These are phyloP conservation scores for Rhizodiscina lignyota DNA, from an alignment of 495 filamentous ascomycete species.

Conservation along the genomic window DNA sequence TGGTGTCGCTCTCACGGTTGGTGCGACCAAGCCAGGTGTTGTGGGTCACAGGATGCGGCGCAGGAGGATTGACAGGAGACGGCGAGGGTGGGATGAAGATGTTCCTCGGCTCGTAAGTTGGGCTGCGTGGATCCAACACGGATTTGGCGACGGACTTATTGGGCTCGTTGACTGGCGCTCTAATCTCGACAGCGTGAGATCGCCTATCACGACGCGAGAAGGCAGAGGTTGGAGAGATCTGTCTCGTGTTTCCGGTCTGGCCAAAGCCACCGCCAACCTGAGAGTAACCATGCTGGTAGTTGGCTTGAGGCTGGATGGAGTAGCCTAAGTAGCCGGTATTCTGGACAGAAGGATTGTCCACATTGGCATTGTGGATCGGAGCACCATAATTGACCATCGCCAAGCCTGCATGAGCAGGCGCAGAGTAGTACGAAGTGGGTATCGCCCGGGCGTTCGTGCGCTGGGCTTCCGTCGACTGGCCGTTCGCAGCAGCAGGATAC, in stretches of 20 bases:
- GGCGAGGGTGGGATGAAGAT: conserved; percentile 6
- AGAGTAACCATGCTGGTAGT: background rate
- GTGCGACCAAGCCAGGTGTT: background rate
- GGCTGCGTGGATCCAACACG: conserved; percentile 19
- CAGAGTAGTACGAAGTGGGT: too few relatives aligned
- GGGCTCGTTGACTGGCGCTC: conserved; percentile 7
- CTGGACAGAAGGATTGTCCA: too few relatives aligned
- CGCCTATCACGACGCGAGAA: conserved; percentile 13
- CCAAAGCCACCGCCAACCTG: background rate
- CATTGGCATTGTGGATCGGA: background rate
- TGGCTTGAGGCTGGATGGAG: background rate
- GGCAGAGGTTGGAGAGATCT: too few relatives aligned
- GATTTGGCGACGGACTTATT: conserved; percentile 11
- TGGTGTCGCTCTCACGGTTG: conserved; percentile 16
- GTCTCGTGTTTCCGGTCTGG: background rate
- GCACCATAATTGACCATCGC: background rate
- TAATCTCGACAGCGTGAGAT: conserved; percentile 19
- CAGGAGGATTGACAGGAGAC: conserved; percentile 4
- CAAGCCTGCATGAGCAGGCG: too few relatives aligned
- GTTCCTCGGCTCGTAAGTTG: conserved; percentile 15
- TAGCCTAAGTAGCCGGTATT: background rate
- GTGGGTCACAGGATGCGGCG: too few relatives aligned
- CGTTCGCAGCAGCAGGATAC: background rate
- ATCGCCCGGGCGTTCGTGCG: too few relatives aligned
- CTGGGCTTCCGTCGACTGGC: background rate